These are phyloP conservation scores for Penicillium freii DNA, from an alignment of 2,329 filamentous ascomycete genomes.

Conservation along the genomic window DNA sequence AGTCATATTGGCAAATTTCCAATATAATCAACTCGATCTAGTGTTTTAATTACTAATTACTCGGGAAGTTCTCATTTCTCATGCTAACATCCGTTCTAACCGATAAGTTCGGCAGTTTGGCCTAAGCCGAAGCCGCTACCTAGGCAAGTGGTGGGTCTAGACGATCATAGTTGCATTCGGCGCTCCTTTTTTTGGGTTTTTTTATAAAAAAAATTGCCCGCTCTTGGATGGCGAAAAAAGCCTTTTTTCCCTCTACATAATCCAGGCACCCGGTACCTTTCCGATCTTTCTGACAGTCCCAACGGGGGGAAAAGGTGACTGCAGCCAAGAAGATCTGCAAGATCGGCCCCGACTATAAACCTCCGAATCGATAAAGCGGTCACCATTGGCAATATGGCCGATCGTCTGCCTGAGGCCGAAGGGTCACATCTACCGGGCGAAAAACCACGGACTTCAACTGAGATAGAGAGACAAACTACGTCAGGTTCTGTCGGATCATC, in stretches of 20 bases:
- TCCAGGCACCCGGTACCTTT: neutral
- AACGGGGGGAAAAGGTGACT: neutral
- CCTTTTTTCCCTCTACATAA: neutral
- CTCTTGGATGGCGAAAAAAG: neutral
- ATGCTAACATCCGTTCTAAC: neutral
- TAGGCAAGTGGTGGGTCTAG: constrained; percentile 3
- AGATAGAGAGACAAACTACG: constrained; percentile 13
- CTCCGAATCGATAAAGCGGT: constrained; percentile 5
- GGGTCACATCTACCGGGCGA: neutral
- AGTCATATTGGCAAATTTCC: neutral
- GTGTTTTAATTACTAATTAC: neutral
- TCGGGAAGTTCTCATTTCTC: neutral
- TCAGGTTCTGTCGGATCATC: constrained; percentile 18
- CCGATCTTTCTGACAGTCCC: neutral
- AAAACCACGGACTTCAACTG: constrained; percentile 9
- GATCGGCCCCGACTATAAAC: neutral
- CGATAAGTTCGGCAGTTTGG: constrained; percentile 4
- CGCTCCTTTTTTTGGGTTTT: neutral
- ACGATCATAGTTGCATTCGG: constrained; percentile 5
- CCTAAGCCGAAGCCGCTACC: constrained; percentile 1
- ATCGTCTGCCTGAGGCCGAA: neutral
- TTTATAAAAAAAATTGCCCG: neutral
- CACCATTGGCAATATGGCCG: constrained; percentile 3
- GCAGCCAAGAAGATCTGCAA: constrained; percentile 6
- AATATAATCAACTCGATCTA: neutral